Percentiles rank a stretch among this genome's conserved stretches.
Conservation (phyloP, 768 basidiomycete species). For the Lentinula guzmanii region DNA sequence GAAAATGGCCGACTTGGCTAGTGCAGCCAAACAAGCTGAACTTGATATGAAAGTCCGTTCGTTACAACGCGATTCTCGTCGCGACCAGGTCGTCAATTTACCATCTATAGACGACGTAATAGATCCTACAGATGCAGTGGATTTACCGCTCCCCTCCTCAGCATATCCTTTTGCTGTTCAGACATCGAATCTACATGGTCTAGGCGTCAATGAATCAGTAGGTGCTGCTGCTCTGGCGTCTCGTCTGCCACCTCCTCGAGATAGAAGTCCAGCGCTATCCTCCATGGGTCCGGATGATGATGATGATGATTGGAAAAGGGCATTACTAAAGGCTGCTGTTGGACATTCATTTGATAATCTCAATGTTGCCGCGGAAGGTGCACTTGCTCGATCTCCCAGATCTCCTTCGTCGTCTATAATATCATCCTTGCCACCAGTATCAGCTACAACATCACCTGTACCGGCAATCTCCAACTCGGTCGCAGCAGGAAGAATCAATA, state of each 20-base stretch:
- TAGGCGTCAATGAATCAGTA: slow-evolving; percentile 70
- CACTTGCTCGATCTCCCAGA: background rate
- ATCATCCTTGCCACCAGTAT: slow-evolving; percentile 22
- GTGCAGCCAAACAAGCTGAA: slow-evolving; percentile 73
- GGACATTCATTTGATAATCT: slow-evolving; percentile 61
- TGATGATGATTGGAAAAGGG: slow-evolving; percentile 72
- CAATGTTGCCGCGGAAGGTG: slow-evolving; percentile 1
- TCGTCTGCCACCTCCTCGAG: slow-evolving; percentile 53
- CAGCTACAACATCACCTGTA: slow-evolving; percentile 14
- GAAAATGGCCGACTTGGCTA: slow-evolving; percentile 63
- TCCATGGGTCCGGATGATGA: slow-evolving; percentile 32
- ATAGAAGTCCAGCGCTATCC: slow-evolving; percentile 51
- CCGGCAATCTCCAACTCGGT: background rate
- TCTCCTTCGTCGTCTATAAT: slow-evolving; percentile 39
- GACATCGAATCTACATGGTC: slow-evolving; percentile 64
- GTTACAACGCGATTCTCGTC: slow-evolving; percentile 34
- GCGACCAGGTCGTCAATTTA: slow-evolving; percentile 22
- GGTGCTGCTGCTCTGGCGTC: slow-evolving; percentile 75
- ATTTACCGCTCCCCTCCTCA: slow-evolving; percentile 65
- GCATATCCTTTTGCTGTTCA: slow-evolving; percentile 71
- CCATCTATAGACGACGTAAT: slow-evolving; percentile 50
- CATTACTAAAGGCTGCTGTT: slow-evolving; percentile 71
- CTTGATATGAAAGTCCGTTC: slow-evolving; percentile 59
- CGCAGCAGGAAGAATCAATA: slow-evolving; percentile 22
- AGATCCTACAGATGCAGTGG: slow-evolving; percentile 82